Conservation (phyloP, 2,329 filamentous ascomycete species). For the Daldinia sp. region DNA sequence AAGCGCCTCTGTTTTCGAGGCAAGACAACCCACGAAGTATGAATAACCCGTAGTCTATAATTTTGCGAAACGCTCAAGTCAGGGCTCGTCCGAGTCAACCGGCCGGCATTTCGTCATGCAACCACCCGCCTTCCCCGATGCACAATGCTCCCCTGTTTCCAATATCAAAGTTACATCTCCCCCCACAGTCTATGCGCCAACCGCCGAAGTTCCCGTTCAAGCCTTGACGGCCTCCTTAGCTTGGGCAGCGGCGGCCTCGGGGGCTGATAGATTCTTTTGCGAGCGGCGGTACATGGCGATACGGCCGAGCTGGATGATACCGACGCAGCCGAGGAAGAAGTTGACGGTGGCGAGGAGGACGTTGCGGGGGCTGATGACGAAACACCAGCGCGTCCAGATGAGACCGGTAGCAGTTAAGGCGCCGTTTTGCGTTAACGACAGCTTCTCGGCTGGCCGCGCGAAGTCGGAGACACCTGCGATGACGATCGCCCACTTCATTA, state of each 20-base stretch:
- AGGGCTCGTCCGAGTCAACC: constrained; percentile 5
- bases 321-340: constrained; percentile 94
- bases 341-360: constrained; percentile 95
- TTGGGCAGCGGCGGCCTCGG: constrained; percentile 52
- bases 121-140: neutral
- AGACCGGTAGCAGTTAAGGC: constrained; percentile 89
- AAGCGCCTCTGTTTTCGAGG: constrained; percentile 12
- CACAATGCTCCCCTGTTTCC: neutral
- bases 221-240: constrained; percentile 46
- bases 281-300: constrained; percentile 73
- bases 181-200: neutral
- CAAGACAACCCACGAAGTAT: constrained; percentile 1
- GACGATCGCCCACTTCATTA: constrained; percentile 98
- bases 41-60: constrained; percentile 24
- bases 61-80: constrained; percentile 9
- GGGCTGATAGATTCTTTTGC: constrained; percentile 59
- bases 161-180: constrained; percentile 1
- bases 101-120: constrained; percentile 4
- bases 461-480: constrained; percentile 93
- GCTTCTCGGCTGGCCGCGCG: constrained; percentile 86
- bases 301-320: constrained; percentile 80
- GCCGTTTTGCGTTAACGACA: constrained; percentile 90
- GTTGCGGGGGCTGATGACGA: constrained; percentile 95
- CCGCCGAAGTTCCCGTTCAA: neutral
- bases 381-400: constrained; percentile 99